Percentiles rank a stretch among this genome's conserved stretches.
These are phyloP conservation scores for Lentinula boryana DNA, from an alignment of 768 basidiomycete species.

Conservation along the genomic window DNA sequence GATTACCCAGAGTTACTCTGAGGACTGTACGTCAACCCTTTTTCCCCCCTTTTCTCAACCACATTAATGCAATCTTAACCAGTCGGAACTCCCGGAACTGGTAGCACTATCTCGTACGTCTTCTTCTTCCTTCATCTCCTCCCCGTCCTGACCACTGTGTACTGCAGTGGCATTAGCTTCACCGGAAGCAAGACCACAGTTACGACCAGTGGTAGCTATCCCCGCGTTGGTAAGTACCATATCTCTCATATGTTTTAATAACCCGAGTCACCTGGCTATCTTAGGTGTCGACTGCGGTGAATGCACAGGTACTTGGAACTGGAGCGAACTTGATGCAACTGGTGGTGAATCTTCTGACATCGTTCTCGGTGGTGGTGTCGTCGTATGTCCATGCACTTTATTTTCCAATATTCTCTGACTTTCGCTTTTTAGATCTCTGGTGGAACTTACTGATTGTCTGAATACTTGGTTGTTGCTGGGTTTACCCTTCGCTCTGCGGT, in stretches of 20 bases:
- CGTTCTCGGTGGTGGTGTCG: neutral
- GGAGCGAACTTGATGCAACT: neutral
- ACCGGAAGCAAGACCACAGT: neutral
- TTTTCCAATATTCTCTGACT: neutral
- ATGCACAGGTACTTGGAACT: slow-evolving; percentile 3
- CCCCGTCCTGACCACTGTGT: neutral
- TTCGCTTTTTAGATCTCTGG: neutral
- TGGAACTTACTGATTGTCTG: neutral
- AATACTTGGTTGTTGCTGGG: no score
- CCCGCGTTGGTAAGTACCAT: neutral
- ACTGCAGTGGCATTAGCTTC: neutral
- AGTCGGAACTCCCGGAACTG: slow-evolving; percentile 36
- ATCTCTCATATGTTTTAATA: neutral
- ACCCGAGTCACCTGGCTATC: neutral
- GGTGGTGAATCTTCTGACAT: neutral
- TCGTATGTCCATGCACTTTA: neutral
- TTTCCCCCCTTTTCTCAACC: neutral
- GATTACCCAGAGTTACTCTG: slow-evolving; percentile 27
- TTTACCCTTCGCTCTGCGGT: no score
- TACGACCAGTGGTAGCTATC: neutral
- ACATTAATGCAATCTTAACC: neutral
- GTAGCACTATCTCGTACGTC: slow-evolving; percentile 27
- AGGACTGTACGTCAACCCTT: slow-evolving; percentile 9
- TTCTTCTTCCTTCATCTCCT: neutral
- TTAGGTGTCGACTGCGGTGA: slow-evolving; percentile 5